Evolutionary conservation across 2,329 filamentous ascomycete species (phyloP), one percentile per base, ranked within the genome.

Genomic region (Pestalotiopsis sp.): DNA sequence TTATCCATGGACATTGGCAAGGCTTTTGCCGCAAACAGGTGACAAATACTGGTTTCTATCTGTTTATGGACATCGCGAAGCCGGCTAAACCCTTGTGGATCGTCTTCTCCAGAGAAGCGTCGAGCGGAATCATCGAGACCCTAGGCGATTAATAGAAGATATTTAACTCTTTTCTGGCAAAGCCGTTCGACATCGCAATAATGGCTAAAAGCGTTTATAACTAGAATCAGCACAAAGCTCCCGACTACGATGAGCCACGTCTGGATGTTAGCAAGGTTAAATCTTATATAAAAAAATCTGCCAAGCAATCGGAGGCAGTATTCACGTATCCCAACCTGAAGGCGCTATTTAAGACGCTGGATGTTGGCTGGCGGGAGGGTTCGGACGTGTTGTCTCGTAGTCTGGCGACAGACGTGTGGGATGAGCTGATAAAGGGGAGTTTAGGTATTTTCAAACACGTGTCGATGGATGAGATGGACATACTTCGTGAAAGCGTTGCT

Each of bases 31-130:
- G 61, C 4, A 41, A 25, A 6, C 1, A 57, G 1, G 20, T 38
- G 7, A 12, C 12, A 2, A 38, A 41, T 2, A 68, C 61, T 4
- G 69, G 67, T 36, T 69, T 56, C 49, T 49, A 66, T 38, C 23
- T 71, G n/a, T 11, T 69, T 11, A 69, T 68, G 68, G 66, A 69
- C 39, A 39, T 71, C 36, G 31, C 61, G 45, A 64, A 4, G 3
- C 56, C 61, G 2, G 25, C 38, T 7, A 71, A 65, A 14, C 61
- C 69, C 1, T 45, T 69, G 7, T 71, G 68, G 68, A 52, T 71
- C 4, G 20, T 65, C 23, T 68, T 61, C 52, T n/a, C 27, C 2
- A 63, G 23, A 38, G 66, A 62, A 20, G 31, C n/a, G 3, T 13
- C 23, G 7, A 23, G 27, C 27, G 20, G 57, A 3, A 31, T 12